phyloP scores from a whole-genome alignment of 495 filamentous ascomycete species.

The Niebla homalea region DNA sequence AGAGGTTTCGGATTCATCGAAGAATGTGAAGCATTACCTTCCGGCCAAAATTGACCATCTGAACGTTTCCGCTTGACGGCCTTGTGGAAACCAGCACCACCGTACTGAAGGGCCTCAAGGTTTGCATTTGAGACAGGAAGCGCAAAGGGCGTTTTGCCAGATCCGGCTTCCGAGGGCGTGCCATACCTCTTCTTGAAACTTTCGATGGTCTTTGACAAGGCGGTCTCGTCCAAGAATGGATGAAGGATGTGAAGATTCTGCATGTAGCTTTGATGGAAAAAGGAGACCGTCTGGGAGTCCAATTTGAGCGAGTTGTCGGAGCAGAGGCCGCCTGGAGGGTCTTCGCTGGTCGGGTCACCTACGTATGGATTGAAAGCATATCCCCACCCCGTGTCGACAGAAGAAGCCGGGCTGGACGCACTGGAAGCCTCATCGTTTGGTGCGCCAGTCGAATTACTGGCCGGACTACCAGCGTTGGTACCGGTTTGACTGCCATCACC shows the following conservation, averaged over 20 bases:
- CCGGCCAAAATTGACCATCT: constrained; percentile 15
- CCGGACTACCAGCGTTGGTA: constrained; percentile 18
- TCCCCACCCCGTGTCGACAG: constrained; percentile 25
- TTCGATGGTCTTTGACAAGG: constrained; percentile 36
- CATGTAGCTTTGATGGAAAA: constrained; percentile 58
- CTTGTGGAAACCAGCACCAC: not conserved
- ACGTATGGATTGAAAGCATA: constrained; percentile 17
- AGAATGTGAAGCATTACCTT: constrained; percentile 14
- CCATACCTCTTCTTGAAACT: constrained; percentile 35
- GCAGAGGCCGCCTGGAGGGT: constrained; percentile 37
- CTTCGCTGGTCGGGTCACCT: constrained; percentile 10
- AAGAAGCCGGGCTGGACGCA: constrained; percentile 18
- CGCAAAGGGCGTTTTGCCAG: constrained; percentile 12
- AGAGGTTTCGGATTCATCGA: constrained; percentile 20
- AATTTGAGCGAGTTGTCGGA: constrained; percentile 52
- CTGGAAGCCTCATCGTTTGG: constrained; percentile 19
- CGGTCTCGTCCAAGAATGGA: constrained; percentile 58
- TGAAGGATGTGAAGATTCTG: constrained; percentile 77
- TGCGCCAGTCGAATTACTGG: constrained; percentile 14
- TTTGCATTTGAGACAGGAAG: constrained; percentile 9
- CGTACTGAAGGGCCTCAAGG: constrained; percentile 30
- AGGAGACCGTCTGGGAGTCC: constrained; percentile 43
- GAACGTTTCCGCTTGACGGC: constrained; percentile 47
- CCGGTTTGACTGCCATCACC: not conserved
- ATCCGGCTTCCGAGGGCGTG: constrained; percentile 6